Percentiles rank a stretch among this genome's conserved stretches.
These are phyloP conservation scores for Allium cepa DNA, from an alignment of 106 monocot genomes.

Conservation along the genomic window DNA sequence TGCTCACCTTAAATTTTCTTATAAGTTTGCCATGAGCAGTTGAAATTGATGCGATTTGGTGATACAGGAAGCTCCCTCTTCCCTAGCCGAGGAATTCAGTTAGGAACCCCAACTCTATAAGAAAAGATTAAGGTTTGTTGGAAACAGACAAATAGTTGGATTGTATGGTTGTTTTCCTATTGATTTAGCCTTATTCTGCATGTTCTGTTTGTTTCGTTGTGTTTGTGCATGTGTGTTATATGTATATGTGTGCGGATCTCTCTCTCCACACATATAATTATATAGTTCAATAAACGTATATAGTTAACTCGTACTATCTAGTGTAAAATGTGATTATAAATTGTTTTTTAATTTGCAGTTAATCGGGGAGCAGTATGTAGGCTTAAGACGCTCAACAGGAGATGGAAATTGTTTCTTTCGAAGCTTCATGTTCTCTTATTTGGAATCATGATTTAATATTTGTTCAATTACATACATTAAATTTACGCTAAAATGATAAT, in stretches of 20 bases:
- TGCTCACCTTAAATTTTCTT: too few species aligned
- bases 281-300: too few species aligned
- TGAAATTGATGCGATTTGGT: constrained; percentile 10
- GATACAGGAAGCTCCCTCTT: constrained; percentile 76
- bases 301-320: too few species aligned
- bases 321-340: constrained; percentile 24
- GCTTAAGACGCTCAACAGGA: constrained; percentile 77
- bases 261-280: too few species aligned
- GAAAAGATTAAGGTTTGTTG: constrained; percentile 88
- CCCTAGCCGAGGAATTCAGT: constrained; percentile 73
- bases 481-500: too few species aligned
- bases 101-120: constrained; percentile 67
- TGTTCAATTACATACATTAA: too few species aligned
- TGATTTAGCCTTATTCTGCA: too few species aligned
- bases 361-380: constrained; percentile 72
- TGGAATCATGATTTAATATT: constrained; percentile 30
- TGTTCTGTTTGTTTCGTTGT: too few species aligned
- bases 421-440: constrained; percentile 96
- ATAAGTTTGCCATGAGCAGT: background rate
- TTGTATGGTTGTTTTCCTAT: too few species aligned
- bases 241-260: too few species aligned
- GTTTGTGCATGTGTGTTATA: too few species aligned
- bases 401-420: constrained; percentile 99
- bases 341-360: constrained; percentile 46
- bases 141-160: background rate